Evolutionary conservation across 352 stramenopile genomes (phyloP), one percentile per base, ranked within the genome.

Genomic region (Phytophthora citrophthora): DNA sequence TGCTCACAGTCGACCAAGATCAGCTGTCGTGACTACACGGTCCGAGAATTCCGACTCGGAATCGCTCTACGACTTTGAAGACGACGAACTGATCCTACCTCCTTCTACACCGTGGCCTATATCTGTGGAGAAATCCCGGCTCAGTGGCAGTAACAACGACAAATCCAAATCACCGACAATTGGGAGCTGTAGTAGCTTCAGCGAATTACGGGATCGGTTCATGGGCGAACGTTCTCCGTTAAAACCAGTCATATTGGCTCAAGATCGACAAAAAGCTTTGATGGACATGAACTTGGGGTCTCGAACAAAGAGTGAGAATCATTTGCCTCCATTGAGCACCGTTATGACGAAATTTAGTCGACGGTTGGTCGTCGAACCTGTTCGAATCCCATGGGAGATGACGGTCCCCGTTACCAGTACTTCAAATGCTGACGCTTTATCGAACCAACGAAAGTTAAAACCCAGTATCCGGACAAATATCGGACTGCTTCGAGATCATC

Each of bases 321-420:
- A 45, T 1, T n/a, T 34, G 23, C 44, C 64, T 1, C 54, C 41
- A 23, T 31, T 68, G 3, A 68, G 13, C 20, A 55, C 55, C 8
- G 51, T 15, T 4, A 52, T 85, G 51, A 76, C 61, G 20, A 68
- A 58, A 7, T 84, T 83, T 64, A 75, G 71, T 6, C 68, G 68
- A n/a, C 63, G 68, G 12, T 67, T 89, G 10, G 71, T 89, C 20
- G 67, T 79, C 15, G 67, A 57, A 0, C 74, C 83, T 0, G 84
- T 91, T 13, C 67, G 78, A 10, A 83, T 91, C 48, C 81, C 81
- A 16, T 93, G 84, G 84, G 73, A 90, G 50, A 74, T 90, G 68
- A 93, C 79, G 0, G 73, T 89, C 4, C 84, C 84, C 2, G 68
- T 81, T 7, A 41, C 60, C 0, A 43, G 50, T 18, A 20, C 40